Conservation (phyloP, 345 rosid species). For the Eucalyptus curtisii region DNA sequence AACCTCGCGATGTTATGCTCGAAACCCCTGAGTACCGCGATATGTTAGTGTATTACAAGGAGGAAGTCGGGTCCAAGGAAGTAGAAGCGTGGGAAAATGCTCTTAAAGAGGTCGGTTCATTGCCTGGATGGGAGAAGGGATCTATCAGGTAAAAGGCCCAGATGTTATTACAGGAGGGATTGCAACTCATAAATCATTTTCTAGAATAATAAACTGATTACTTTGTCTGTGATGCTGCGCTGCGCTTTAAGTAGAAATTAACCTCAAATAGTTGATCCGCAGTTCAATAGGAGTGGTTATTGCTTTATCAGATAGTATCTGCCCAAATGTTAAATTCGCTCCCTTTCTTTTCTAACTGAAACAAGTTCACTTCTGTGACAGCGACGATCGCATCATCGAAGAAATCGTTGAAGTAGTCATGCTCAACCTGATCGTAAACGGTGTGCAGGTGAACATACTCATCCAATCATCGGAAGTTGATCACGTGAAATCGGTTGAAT, state of each 20-base stretch:
- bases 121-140: fast-evolving
- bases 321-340: not conserved
- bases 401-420: fast-evolving
- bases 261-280: not conserved
- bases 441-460: not conserved
- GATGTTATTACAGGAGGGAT: too few species aligned
- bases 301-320: not conserved
- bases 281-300: too few species aligned
- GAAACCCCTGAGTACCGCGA: too few species aligned
- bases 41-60: too few species aligned
- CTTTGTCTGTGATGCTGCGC: not conserved
- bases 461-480: too few species aligned
- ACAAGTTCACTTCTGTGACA: not conserved
- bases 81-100: fast-evolving
- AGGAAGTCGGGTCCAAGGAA: too few species aligned
- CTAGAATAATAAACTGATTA: too few species aligned
- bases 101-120: not conserved
- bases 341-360: not conserved
- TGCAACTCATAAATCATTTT: not conserved
- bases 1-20: not conserved
- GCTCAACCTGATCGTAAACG: not conserved
- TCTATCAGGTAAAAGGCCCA: fast-evolving
- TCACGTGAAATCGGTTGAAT: too few species aligned
- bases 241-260: not conserved
- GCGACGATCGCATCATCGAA: fast-evolving